Evolutionary conservation across 768 basidiomycete species (phyloP).

Genomic region (Serendipita vermifera): DNA sequence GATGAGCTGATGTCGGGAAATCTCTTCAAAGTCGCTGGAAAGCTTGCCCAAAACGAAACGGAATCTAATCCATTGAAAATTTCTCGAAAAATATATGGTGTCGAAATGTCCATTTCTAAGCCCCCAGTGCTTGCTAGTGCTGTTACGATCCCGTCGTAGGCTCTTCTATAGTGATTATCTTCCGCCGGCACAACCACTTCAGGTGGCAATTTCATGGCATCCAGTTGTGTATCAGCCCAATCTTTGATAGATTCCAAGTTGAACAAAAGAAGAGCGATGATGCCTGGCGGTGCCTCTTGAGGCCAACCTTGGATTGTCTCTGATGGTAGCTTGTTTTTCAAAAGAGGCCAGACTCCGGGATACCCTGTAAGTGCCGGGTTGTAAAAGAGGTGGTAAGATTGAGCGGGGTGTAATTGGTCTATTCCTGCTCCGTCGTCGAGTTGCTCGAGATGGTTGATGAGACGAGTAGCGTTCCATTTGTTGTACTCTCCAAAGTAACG

Average conservation of each 20-base stretch:
- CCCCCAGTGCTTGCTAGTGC: neutral
- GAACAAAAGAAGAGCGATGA: neutral
- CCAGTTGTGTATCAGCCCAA: neutral
- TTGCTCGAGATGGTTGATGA: neutral
- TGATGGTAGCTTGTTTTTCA: constrained; percentile 30
- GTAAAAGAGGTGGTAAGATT: constrained; percentile 49
- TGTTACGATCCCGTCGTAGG: neutral
- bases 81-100: neutral
- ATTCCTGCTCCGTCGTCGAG: constrained; percentile 20
- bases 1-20: neutral
- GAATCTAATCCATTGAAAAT: neutral
- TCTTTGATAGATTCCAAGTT: neutral
- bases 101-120: neutral
- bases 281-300: constrained; percentile 16
- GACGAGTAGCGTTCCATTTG: neutral
- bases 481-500: neutral
- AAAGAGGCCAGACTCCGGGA: constrained; percentile 30
- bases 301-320: constrained; percentile 46
- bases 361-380: constrained; percentile 48
- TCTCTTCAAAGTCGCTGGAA: neutral
- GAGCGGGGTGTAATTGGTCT: constrained; percentile 34
- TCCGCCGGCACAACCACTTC: neutral
- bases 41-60: neutral
- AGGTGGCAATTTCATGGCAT: neutral
- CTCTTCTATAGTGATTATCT: neutral